Evolutionary conservation across 2,329 filamentous ascomycete genomes (phyloP).

Genomic region (Albifimbria verrucaria): DNA sequence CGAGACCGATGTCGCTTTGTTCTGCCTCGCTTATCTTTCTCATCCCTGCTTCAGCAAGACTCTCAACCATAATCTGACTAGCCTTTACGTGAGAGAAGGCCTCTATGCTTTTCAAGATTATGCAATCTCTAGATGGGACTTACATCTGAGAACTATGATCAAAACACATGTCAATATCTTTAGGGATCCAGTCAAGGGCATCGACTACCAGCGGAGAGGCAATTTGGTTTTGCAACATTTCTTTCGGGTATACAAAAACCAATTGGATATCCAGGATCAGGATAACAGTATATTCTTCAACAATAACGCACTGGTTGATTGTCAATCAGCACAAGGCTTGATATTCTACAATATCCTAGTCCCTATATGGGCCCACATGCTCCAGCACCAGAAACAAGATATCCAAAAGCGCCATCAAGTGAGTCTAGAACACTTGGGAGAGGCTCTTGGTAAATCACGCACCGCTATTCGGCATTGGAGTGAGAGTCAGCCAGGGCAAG

Average conservation of each 20-base stretch:
- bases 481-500: conserved; percentile 12
- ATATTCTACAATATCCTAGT: background rate
- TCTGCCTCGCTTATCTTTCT: conserved; percentile 32
- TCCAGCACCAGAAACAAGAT: conserved; percentile 3
- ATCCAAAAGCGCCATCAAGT: conserved; percentile 14
- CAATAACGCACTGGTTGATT: background rate
- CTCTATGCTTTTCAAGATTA: conserved; percentile 37
- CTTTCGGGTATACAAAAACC: background rate
- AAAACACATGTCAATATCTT: background rate
- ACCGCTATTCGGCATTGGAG: conserved; percentile 21
- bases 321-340: background rate
- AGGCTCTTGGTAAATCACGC: conserved; percentile 16
- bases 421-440: conserved; percentile 8
- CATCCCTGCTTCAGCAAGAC: conserved; percentile 24
- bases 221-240: background rate
- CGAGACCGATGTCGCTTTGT: conserved; percentile 25
- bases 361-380: background rate
- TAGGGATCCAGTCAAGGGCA: background rate
- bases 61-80: conserved; percentile 9
- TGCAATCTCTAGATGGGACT: conserved; percentile 29
- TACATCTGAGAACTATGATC: conserved; percentile 25
- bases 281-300: background rate
- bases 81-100: conserved; percentile 15
- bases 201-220: background rate
- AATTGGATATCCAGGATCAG: background rate